Conservation (phyloP, 768 basidiomycete genomes). For the Sarcodon sp. region DNA sequence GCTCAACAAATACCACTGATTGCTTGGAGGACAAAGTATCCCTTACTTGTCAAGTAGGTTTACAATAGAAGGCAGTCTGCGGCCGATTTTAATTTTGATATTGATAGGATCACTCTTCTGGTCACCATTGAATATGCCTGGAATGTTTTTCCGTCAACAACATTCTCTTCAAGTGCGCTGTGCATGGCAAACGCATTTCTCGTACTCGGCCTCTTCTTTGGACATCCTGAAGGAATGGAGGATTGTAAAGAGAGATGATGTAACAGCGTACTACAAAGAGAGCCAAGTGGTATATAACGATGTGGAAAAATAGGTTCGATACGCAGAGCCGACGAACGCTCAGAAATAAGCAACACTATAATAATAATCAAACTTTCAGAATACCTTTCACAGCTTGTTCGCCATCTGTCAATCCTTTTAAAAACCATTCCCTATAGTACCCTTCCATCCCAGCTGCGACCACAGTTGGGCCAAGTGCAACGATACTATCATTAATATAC, state of each 20-base stretch:
- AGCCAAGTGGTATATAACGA: neutral
- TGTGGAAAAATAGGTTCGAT: too few species aligned
- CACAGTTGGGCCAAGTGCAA: slow-evolving; percentile 20
- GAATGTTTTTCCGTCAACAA: slow-evolving; percentile 80
- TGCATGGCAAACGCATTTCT: slow-evolving; percentile 37
- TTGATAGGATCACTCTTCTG: slow-evolving; percentile 47
- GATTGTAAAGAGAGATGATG: too few species aligned
- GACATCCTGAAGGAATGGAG: slow-evolving; percentile 25
- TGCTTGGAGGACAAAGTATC: slow-evolving; percentile 60
- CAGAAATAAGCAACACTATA: neutral
- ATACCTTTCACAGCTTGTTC: slow-evolving; percentile 14
- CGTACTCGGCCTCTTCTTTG: slow-evolving; percentile 42
- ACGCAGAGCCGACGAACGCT: neutral
- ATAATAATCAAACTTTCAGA: neutral
- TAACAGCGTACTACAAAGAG: neutral
- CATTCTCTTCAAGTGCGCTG: slow-evolving; percentile 45
- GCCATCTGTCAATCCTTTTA: slow-evolving; percentile 33
- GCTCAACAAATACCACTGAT: slow-evolving; percentile 83
- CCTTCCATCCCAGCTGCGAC: slow-evolving; percentile 26
- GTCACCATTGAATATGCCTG: slow-evolving; percentile 69
- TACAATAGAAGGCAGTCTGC: too few species aligned
- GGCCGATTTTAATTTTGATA: slow-evolving; percentile 18
- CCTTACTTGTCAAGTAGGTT: slow-evolving; percentile 42
- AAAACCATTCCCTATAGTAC: slow-evolving; percentile 32
- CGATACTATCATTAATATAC: slow-evolving; percentile 36